Evolutionary conservation across 2,329 filamentous ascomycete species (phyloP).

Genomic region (Tolypocladium nubicola): DNA sequence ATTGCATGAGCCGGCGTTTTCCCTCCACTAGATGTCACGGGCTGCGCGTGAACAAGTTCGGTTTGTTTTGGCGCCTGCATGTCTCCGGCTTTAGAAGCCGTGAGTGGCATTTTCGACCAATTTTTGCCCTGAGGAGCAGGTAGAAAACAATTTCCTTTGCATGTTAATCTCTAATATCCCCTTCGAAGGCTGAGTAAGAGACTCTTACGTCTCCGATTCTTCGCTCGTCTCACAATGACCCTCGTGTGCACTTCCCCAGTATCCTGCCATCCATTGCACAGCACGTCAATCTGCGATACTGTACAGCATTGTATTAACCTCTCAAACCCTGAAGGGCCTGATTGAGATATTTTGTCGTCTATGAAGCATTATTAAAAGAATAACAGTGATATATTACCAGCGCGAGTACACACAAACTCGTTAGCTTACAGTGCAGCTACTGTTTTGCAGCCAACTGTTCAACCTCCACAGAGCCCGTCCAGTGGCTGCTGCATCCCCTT

Average conservation of each 20-base stretch:
- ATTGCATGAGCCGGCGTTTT: slow-evolving; percentile 16
- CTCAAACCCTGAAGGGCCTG: too few species aligned
- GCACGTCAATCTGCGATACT: not conserved
- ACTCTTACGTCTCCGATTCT: not conserved
- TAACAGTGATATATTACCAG: not conserved
- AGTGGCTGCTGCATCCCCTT: not conserved
- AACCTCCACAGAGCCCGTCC: not conserved
- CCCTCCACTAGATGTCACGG: slow-evolving; percentile 16
- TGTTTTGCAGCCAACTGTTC: not conserved
- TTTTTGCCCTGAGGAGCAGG: not conserved
- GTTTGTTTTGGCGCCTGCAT: not conserved
- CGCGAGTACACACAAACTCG: not conserved
- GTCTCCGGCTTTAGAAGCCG: not conserved
- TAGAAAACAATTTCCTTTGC: not conserved
- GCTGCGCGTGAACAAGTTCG: slow-evolving; percentile 15
- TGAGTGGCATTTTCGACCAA: not conserved
- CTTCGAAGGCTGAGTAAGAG: not conserved
- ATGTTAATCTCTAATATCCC: not conserved
- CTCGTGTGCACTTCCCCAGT: not conserved
- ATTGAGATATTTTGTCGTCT: not conserved
- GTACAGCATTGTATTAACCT: not conserved
- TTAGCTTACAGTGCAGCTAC: not conserved
- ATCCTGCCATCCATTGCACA: not conserved
- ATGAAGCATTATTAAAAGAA: not conserved
- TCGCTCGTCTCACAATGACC: not conserved